Base-by-base conservation (phyloP, 1,284 basidiomycete species). In the Porogramme epimiltina region DNA sequence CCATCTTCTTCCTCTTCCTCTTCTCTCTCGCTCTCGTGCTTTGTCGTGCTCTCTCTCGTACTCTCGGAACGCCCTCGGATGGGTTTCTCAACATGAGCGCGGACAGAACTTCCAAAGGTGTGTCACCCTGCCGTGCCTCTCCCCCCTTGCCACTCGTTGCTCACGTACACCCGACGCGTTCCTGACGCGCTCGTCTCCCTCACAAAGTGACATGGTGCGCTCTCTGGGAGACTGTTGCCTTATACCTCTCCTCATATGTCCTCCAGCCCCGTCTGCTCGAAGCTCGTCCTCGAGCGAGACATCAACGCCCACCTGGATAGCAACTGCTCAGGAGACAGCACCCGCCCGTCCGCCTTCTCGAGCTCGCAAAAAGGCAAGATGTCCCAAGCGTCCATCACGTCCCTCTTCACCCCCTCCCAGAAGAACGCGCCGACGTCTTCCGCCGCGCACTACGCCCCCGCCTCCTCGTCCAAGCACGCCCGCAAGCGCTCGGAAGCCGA, bases 291-390 rank as follows among this genome's bases (percentile, higher is more conserved):
- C 2, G 77, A 74, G 55, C 62, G 63, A 41, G 52, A 70, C 52
- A 81, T 81, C 49, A 82, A 81, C 60, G 56, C 52, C 22, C 79
- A 81, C 58, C 59, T 81, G n/a, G 78, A 81, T 51, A 75, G 66
- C 46, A 69, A 66, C 47, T 82, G 79, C 48, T 62, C 65, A 19
- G 62, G 69, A 25, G 49, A 62, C 36, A 31, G 15, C 28, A n/a
- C 34, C 24, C 43, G 60, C 13, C 42, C 58, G 34, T 18, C 51
- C 36, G 9, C 40, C 4, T 40, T 45, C n/a, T 36, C 45, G 15
- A 41, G 40, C 16, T 54, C 49, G 23, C 42, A 42, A 53, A 61
- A 53, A 45, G 44, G 49, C 46, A 59, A 56, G 45, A 54, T 55
- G 53, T 38, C 53, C 1, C 61, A 62, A 34, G 50, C 62, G 2